Conservation (phyloP, 306 rosid species). For the Fagus crenata region DNA sequence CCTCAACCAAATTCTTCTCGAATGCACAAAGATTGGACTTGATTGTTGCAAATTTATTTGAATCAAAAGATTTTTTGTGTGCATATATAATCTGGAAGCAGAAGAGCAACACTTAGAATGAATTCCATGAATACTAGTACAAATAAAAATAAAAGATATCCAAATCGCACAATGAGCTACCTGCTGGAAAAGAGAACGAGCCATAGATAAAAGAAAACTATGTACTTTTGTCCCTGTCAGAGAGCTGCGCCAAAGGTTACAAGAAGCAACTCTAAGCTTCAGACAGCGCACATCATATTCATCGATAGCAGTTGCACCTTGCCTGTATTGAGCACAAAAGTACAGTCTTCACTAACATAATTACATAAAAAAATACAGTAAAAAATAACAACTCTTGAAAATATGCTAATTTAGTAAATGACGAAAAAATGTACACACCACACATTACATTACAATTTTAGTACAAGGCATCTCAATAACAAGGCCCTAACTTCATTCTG, state of each 20-base stretch:
- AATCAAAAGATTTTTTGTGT: constrained; percentile 66
- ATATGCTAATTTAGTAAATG: neutral
- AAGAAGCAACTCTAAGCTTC: constrained; percentile 63
- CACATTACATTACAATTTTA: too few relatives aligned
- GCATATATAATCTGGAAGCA: constrained; percentile 67
- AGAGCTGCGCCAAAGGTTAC: constrained; percentile 65
- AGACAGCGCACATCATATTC: constrained; percentile 52
- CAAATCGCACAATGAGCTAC: constrained; percentile 30
- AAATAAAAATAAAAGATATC: neutral
- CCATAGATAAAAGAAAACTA: constrained; percentile 59
- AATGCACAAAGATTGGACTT: constrained; percentile 47
- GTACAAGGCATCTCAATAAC: neutral
- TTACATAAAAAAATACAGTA: neutral
- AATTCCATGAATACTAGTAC: constrained; percentile 19
- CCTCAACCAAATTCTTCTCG: constrained; percentile 35
- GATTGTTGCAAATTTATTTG: constrained; percentile 46
- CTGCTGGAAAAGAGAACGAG: constrained; percentile 75
- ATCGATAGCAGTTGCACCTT: constrained; percentile 46
- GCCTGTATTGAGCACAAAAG: constrained; percentile 39
- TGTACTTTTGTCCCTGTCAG: constrained; percentile 46
- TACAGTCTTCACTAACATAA: too few relatives aligned
- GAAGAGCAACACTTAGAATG: constrained; percentile 3
- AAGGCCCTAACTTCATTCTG: neutral
- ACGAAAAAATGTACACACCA: neutral
- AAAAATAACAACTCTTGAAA: neutral